These are phyloP conservation scores for Barbarea vulgaris DNA, from an alignment of 345 rosid species.

Conservation along the genomic window DNA sequence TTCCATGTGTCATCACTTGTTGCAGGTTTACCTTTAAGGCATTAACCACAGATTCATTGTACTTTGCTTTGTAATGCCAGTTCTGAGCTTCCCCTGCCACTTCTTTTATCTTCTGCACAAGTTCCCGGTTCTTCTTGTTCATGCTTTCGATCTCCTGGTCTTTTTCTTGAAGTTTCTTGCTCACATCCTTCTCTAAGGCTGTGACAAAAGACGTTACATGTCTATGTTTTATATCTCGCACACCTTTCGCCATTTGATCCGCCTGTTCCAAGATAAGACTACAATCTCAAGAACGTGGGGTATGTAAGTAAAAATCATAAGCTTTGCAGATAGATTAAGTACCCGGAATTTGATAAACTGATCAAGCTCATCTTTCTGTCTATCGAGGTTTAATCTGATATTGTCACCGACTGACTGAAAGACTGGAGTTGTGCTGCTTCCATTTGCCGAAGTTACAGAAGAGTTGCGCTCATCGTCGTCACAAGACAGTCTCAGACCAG, in stretches of 20 bases:
- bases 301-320: not conserved
- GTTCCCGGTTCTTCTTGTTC: conserved; percentile 71
- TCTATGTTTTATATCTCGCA: conserved; percentile 70
- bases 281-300: not conserved
- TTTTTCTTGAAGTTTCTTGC: conserved; percentile 68
- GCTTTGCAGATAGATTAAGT: conserved; percentile 9
- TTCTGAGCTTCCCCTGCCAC: conserved; percentile 69
- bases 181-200: conserved; percentile 63
- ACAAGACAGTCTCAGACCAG: conserved; percentile 79
- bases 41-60: conserved; percentile 74
- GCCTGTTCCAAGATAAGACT: conserved; percentile 45
- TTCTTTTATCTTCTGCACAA: conserved; percentile 66
- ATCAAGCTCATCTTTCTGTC: conserved; percentile 74
- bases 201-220: conserved; percentile 62
- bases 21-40: conserved; percentile 70
- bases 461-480: conserved; percentile 85
- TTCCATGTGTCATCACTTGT: conserved; percentile 75
- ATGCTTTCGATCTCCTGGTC: conserved; percentile 69
- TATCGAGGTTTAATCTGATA: conserved; percentile 54
- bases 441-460: conserved; percentile 71
- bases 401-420: conserved; percentile 62
- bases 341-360: conserved; percentile 74
- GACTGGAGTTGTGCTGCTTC: conserved; percentile 61
- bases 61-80: conserved; percentile 77
- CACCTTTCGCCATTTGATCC: conserved; percentile 66